Base-by-base conservation (phyloP, 2,329 filamentous ascomycete species). In the Verticillium nonalfalfae region DNA sequence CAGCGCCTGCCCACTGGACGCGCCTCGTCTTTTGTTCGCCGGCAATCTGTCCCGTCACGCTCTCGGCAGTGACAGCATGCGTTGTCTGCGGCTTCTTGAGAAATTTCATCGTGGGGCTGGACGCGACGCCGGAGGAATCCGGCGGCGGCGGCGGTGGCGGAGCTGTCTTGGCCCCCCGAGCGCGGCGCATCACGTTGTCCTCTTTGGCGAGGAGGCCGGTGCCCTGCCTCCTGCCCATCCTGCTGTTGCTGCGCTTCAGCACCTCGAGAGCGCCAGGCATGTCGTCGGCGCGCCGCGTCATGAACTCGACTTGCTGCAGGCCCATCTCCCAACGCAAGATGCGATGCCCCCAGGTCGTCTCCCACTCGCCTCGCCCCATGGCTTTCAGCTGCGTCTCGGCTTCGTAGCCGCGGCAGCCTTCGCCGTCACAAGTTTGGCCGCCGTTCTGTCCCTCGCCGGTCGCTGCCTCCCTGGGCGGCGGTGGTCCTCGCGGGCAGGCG, bases 401-500 rank as follows among this genome's bases (percentile, higher is more conserved):
- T 11, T 55, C 40, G 34, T 59, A 54, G 11, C 58, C 58, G 13
- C 35, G 31, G 18, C 58, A 59, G 31, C 58, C 45, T 10, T 55
- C 45, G 33, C 38, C 21, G 3, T 52, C 34, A 4, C 26, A 18
- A 10, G 26, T 34, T 5, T n/a, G n/a, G 40, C 10, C 7, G 26
- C 13, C n/a, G 26, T 13, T 31, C 11, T 34, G 10, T 7, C 14
- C 13, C n/a, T 34, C 54, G 31, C 15, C 54, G 54, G 54, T 7
- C 5, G 45, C 45, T 52, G 7, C 45, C 9, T 52, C n/a, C 15
- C 21, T 14, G 6, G 54, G 31, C 13, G n/a, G n/a, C 15, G 7
- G 45, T 9, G 58, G 58, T n/a, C 58, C 58, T 4, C 40, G n/a
- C 31, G 63, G 63, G n/a, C 64, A 66, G 1, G 61, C 57, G 21